These are phyloP conservation scores for Tieghemiomyces parasiticus DNA, from an alignment of 192 early-diverging fungal species.

Conservation along the genomic window DNA sequence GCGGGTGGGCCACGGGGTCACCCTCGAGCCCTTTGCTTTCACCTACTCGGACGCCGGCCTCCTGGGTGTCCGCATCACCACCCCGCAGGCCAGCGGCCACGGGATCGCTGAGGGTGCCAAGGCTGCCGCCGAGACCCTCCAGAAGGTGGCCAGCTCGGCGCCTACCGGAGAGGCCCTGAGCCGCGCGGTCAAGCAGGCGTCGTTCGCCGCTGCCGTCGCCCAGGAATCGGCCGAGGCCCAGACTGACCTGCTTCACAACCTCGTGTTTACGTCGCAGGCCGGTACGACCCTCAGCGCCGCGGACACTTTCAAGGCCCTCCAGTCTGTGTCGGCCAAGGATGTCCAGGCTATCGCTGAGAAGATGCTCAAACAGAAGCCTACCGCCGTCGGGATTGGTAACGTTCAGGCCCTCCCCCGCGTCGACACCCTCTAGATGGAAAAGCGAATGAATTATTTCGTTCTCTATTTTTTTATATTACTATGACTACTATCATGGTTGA, in stretches of 20 bases:
- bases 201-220: conserved; percentile 31
- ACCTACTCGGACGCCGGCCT: conserved; percentile 86
- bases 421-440: conserved; percentile 47
- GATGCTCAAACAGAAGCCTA: conserved; percentile 51
- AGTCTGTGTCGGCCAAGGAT: conserved; percentile 39
- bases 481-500: too few species aligned
- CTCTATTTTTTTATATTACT: too few species aligned
- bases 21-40: conserved; percentile 62
- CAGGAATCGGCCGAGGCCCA: conserved; percentile 20
- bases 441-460: too few species aligned
- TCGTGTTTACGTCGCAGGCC: conserved; percentile 13
- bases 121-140: conserved; percentile 37
- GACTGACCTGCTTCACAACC: conserved; percentile 13
- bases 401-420: conserved; percentile 53
- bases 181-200: conserved; percentile 49
- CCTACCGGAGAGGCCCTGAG: conserved; percentile 36
- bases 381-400: conserved; percentile 65
- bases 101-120: conserved; percentile 47
- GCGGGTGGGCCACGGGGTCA: conserved; percentile 31
- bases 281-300: conserved; percentile 15
- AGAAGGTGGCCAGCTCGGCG: conserved; percentile 35
- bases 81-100: conserved; percentile 19
- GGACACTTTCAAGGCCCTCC: conserved; percentile 28
- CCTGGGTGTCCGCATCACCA: conserved; percentile 66
- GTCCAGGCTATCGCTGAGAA: conserved; percentile 45